These are phyloP conservation scores for Xerocomus minutiporus DNA, from an alignment of 1,284 basidiomycete species.

Conservation along the genomic window DNA sequence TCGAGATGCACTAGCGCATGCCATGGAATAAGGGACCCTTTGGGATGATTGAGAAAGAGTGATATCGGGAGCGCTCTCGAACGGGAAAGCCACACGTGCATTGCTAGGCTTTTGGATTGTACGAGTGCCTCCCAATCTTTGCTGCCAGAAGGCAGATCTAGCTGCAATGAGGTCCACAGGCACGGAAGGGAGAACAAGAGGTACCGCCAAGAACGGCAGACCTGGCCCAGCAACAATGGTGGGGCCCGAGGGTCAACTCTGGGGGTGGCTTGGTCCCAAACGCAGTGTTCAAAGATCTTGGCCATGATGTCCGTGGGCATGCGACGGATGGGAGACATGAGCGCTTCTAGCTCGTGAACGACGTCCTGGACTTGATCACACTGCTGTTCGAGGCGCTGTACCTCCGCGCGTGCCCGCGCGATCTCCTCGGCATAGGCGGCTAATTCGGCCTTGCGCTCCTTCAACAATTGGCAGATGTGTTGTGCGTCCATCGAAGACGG, in stretches of 20 bases:
- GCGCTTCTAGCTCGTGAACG: slow-evolving; percentile 27
- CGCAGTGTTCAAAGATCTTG: slow-evolving; percentile 25
- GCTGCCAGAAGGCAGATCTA: slow-evolving; percentile 22
- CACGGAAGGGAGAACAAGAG: slow-evolving; percentile 29
- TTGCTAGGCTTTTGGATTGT: slow-evolving; percentile 24
- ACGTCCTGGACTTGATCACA: slow-evolving; percentile 10
- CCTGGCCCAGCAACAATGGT: slow-evolving; percentile 27
- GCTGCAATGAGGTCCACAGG: slow-evolving; percentile 23
- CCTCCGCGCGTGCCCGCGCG: slow-evolving; percentile 19
- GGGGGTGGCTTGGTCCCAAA: slow-evolving; percentile 9
- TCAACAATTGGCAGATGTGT: slow-evolving; percentile 14
- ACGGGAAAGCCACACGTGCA: slow-evolving; percentile 31
- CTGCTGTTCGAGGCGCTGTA: slow-evolving; percentile 20
- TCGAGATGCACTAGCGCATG: slow-evolving; percentile 30
- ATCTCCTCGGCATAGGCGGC: slow-evolving; percentile 17
- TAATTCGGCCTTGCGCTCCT: slow-evolving; percentile 18
- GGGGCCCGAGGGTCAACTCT: slow-evolving; percentile 12
- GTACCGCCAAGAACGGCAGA: slow-evolving; percentile 29
- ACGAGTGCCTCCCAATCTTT: slow-evolving; percentile 27
- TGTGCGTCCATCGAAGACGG: slow-evolving; percentile 23
- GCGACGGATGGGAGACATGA: slow-evolving; percentile 31
- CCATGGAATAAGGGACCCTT: slow-evolving; percentile 24
- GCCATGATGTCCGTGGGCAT: slow-evolving; percentile 31
- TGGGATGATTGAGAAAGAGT: slow-evolving; percentile 23
- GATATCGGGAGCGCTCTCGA: slow-evolving; percentile 30